Conservation (phyloP, 257 asterid genomes). For the Coffea canephora region DNA sequence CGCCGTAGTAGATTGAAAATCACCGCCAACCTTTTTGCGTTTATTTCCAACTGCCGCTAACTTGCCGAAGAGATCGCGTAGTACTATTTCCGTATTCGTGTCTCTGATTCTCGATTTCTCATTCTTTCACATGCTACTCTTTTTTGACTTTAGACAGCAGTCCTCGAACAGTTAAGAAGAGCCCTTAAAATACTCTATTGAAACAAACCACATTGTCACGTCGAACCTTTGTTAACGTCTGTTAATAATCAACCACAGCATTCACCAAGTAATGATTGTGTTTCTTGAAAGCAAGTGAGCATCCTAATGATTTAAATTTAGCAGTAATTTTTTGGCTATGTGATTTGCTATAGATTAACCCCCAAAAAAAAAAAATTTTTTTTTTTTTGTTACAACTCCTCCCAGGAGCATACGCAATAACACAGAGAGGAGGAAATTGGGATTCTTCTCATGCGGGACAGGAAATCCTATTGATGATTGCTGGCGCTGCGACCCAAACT, state of each 20-base stretch:
- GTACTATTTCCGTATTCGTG: constrained; percentile 41
- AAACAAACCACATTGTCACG: not conserved
- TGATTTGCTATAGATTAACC: not conserved
- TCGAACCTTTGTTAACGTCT: not conserved
- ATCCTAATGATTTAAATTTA: not conserved
- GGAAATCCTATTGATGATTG: constrained; percentile 93
- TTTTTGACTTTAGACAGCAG: constrained; percentile 1
- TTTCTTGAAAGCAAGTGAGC: not conserved
- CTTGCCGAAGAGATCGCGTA: constrained; percentile 14
- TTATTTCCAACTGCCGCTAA: constrained; percentile 34
- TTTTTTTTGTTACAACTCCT: not conserved
- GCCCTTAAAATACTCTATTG: not conserved
- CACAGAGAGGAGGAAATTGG: constrained; percentile 72
- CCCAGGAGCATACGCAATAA: constrained; percentile 64
- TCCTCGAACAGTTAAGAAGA: not conserved
- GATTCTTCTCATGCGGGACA: constrained; percentile 67
- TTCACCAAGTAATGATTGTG: not conserved
- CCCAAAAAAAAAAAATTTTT: too few relatives aligned
- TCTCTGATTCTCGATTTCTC: not conserved
- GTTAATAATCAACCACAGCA: not conserved
- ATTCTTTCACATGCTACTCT: constrained; percentile 3
- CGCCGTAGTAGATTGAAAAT: constrained; percentile 25
- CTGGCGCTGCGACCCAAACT: constrained; percentile 78
- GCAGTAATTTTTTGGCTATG: not conserved
- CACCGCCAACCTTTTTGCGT: constrained; percentile 31